Evolutionary conservation across 768 basidiomycete species (phyloP).

Genomic region (Calvatia gigantea): DNA sequence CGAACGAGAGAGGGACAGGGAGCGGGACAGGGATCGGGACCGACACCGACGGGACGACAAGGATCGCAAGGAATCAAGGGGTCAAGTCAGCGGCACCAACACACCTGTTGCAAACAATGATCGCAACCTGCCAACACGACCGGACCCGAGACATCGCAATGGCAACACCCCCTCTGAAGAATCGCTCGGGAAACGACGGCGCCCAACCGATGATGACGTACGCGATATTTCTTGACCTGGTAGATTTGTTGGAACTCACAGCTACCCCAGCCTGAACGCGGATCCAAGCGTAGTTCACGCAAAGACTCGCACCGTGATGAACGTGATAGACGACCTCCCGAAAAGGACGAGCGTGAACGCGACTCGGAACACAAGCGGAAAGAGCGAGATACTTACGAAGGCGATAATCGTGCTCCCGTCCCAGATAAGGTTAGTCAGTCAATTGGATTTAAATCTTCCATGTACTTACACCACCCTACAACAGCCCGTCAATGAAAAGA

Average conservation of each 20-base stretch:
- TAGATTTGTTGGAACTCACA: constrained; percentile 9
- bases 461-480: constrained; percentile 1
- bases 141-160: constrained; percentile 57
- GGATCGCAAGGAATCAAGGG: constrained; percentile 59
- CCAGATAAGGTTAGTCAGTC: constrained; percentile 54
- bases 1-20: constrained; percentile 56
- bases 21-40: constrained; percentile 53
- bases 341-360: constrained; percentile 69
- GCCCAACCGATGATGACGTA: constrained; percentile 73
- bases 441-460: neutral
- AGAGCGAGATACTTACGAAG: constrained; percentile 61
- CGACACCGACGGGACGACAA: constrained; percentile 58
- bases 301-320: constrained; percentile 79
- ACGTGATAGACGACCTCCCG: constrained; percentile 57
- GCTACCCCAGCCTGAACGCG: constrained; percentile 57
- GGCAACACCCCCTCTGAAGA: constrained; percentile 50
- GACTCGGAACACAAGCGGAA: constrained; percentile 28
- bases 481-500: constrained; percentile 15
- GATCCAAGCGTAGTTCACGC: constrained; percentile 77
- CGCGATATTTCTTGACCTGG: constrained; percentile 22
- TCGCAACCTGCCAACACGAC: constrained; percentile 52
- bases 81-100: constrained; percentile 36
- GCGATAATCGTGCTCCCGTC: constrained; percentile 41
- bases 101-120: constrained; percentile 42
- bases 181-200: constrained; percentile 66